Evolutionary conservation across 768 basidiomycete species (phyloP).

Genomic region (Collybia sordida): DNA sequence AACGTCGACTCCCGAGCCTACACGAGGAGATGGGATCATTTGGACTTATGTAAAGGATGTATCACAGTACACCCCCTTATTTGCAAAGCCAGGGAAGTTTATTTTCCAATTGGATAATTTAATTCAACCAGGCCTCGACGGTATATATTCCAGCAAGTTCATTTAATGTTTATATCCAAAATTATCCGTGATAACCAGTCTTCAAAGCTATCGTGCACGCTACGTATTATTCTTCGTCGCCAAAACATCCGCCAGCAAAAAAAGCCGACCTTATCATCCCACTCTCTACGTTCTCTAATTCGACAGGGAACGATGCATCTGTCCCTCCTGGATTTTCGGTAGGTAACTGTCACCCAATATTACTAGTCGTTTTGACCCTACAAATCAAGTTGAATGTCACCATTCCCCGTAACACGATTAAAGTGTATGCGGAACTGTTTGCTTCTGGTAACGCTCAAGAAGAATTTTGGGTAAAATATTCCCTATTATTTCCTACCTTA

Average conservation of each 20-base stretch:
- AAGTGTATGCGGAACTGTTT: slow-evolving; percentile 68
- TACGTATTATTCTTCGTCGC: slow-evolving; percentile 68
- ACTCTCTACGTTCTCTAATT: slow-evolving; percentile 61
- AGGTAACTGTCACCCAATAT: slow-evolving; percentile 2
- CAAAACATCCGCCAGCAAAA: slow-evolving; percentile 52
- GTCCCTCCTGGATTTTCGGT: slow-evolving; percentile 77
- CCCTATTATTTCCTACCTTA: not conserved
- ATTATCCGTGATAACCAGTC: not conserved
- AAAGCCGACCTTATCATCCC: slow-evolving; percentile 69
- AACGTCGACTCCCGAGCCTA: slow-evolving; percentile 79
- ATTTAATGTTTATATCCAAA: not conserved
- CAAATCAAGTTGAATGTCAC: slow-evolving; percentile 58
- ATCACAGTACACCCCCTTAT: slow-evolving; percentile 70
- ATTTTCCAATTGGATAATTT: slow-evolving; percentile 76
- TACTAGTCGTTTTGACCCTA: not conserved
- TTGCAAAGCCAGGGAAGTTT: slow-evolving; percentile 64
- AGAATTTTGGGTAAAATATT: slow-evolving; percentile 70
- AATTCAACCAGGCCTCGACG: slow-evolving; percentile 54
- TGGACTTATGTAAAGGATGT: slow-evolving; percentile 82
- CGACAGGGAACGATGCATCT: slow-evolving; percentile 69
- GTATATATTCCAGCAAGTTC: slow-evolving; percentile 65
- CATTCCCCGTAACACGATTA: slow-evolving; percentile 65
- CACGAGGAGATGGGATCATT: slow-evolving; percentile 62
- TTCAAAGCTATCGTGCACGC: slow-evolving; percentile 61
- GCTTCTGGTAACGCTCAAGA: slow-evolving; percentile 59